A percentile compares a stretch with the other conserved stretches of the same genome.
Evolutionary conservation across 2,329 filamentous ascomycete species (phyloP).

Genomic region (Arthrobotrys iridis): DNA sequence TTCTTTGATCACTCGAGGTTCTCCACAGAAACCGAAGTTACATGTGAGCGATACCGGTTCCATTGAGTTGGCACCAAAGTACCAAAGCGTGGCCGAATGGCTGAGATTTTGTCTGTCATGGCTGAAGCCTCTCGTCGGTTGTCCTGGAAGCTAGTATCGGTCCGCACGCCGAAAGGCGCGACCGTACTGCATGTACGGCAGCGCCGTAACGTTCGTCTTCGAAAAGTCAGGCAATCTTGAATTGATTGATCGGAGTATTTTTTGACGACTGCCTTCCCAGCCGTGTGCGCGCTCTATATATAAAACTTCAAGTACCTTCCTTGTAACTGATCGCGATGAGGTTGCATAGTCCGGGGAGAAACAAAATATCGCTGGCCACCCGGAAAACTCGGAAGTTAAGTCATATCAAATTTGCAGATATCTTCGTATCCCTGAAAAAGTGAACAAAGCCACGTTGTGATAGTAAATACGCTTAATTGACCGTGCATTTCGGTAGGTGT

Average conservation of each 20-base stretch:
- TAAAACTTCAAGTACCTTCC: not conserved
- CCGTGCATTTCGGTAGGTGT: slow-evolving; percentile 10
- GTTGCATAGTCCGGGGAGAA: not conserved
- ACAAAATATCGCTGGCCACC: slow-evolving; percentile 10
- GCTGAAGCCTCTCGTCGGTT: not conserved
- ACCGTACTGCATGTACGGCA: not conserved
- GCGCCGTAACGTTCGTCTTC: not conserved
- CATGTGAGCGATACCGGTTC: not conserved
- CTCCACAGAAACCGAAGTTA: slow-evolving; percentile 4
- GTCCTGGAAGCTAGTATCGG: not conserved
- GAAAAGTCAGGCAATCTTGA: not conserved
- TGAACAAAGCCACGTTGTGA: slow-evolving; percentile 34
- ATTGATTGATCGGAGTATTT: not conserved
- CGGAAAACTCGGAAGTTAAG: slow-evolving; percentile 24
- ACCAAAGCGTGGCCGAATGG: not conserved
- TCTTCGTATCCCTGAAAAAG: slow-evolving; percentile 24
- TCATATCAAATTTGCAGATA: slow-evolving; percentile 26
- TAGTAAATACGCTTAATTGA: slow-evolving; percentile 25
- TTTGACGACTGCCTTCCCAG: slow-evolving; percentile 1
- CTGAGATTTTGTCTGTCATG: not conserved
- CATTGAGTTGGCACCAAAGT: slow-evolving; percentile 6
- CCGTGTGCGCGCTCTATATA: not conserved
- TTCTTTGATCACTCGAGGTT: not conserved
- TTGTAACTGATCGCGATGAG: not conserved
- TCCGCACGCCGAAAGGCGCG: no score